These are phyloP conservation scores for Colletotrichum neosansevieriae DNA, from an alignment of 2,329 filamentous ascomycete species.

Conservation along the genomic window DNA sequence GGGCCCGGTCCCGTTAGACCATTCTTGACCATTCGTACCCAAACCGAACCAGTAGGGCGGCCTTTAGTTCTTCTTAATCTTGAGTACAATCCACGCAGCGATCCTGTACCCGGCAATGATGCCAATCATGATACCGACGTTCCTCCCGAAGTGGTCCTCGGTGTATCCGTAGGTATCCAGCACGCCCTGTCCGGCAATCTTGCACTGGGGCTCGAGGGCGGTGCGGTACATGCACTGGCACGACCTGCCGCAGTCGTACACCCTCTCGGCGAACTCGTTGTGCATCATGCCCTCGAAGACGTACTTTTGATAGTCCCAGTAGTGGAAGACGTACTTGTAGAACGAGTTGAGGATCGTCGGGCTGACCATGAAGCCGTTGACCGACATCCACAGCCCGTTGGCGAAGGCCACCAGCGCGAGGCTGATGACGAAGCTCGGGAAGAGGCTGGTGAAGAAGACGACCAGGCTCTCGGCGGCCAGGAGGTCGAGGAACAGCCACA, in stretches of 20 bases:
- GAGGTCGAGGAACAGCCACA: conserved; percentile 89
- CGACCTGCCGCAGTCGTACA: conserved; percentile 68
- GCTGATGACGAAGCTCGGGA: conserved; percentile 84
- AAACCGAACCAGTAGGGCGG: neutral
- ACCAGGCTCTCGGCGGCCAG: conserved; percentile 86
- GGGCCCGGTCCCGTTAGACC: too few species aligned
- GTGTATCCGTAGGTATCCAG: conserved; percentile 77
- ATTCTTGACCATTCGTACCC: too few species aligned
- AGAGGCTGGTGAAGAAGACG: conserved; percentile 78
- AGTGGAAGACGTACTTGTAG: conserved; percentile 89
- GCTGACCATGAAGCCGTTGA: conserved; percentile 84
- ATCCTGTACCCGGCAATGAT: conserved; percentile 82
- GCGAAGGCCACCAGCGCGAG: conserved; percentile 86
- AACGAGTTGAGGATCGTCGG: conserved; percentile 81
- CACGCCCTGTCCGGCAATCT: conserved; percentile 78
- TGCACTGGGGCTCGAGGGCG: conserved; percentile 71
- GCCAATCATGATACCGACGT: conserved; percentile 81
- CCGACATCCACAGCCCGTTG: conserved; percentile 91
- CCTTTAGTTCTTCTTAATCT: conserved; percentile 40
- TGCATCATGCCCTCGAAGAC: conserved; percentile 96
- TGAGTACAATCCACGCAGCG: conserved; percentile 74
- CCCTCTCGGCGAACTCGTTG: conserved; percentile 79
- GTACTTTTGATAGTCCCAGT: conserved; percentile 88
- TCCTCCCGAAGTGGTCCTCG: conserved; percentile 71
- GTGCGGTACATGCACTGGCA: conserved; percentile 81